Evolutionary conservation across 352 stramenopile genomes (phyloP), one percentile per base, ranked within the genome.

Genomic region (Pythium volutum): DNA sequence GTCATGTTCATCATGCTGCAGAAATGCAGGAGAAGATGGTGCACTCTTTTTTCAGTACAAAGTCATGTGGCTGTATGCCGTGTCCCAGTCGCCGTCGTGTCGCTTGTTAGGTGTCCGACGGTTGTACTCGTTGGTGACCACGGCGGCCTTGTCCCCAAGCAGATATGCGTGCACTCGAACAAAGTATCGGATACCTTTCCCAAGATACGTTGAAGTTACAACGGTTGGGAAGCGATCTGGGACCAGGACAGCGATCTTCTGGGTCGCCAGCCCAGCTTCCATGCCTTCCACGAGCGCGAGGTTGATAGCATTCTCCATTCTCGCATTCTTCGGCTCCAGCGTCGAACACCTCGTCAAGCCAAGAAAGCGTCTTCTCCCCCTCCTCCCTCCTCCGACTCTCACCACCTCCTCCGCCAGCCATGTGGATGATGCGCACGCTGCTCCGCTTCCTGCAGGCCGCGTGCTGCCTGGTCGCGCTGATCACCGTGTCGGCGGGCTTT

Each of bases 401-500:
- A n/a, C n/a, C n/a, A n/a, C n/a, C n/a, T n/a, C n/a, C n/a, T n/a
- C n/a, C n/a, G n/a, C n/a, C n/a, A n/a, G n/a, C n/a, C 46, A 65
- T 70, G 34, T 70, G 71, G 50, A 74, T 66, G 69, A n/a, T 71
- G 27, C 73, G 78, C 9, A 55, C 65, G 45, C 29, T 83, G 16
- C 70, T 91, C 51, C 82, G 82, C 38, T 85, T 87, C 59, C 70
- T 89, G 16, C 64, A 91, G 43, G 88, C 89, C 43, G 68, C 62
- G 2, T 76, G 84, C 39, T 75, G 67, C 42, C 31, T 89, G 10
- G 52, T 91, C 31, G 80, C 82, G 23, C 60, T 91, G 20, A 74
- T 76, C 33, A 84, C 77, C 18, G n/a, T 91, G 18, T 83, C 80
- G 26, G 61, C 73, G 12, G 71, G 68, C 27, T 91, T 91, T 59